Base-by-base conservation (phyloP, 1,139 yeast species). In the Magnusiomyces paraingens region DNA sequence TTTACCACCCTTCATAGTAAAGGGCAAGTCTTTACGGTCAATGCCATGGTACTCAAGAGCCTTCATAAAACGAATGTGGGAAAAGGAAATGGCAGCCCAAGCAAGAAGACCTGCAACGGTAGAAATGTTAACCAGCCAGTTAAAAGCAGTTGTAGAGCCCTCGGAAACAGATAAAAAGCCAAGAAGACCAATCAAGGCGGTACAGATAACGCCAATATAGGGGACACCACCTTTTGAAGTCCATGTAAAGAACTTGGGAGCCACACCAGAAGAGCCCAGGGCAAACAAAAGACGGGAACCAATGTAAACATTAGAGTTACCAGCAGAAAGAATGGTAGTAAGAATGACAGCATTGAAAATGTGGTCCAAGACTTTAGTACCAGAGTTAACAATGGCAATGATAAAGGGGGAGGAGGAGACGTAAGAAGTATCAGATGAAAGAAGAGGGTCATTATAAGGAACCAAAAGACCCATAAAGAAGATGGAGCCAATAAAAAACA, bases 81-180 rank as follows among this genome's bases (percentile, higher is more conserved):
- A 66, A 49, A 66, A 50, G 57, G 75, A 76, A 66, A 86, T 87
- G 74, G 54, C 79, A 74, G 70, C 79, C 83, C 70, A 83, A 68
- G 57, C 84, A 69, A 54, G 81, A 74, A 66, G 83, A 60, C 78
- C 70, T 11, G 83, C 81, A 11, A 81, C 78, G 6, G 86, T 83
- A 54, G 87, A 84, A 39, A 85, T 66, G 29, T 86, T 79, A 62
- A 83, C 79, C 57, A 83, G 73, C 89, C 89, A 83, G 14, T 78
- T 73, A 73, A 83, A 83, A 63, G 68, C 67, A 22, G 75, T 78
- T 58, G 78, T 82, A 67, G 84, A 81, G 59, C 83, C 81, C 26
- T 87, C 80, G 8, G 79, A 70, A 40, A 87, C 82, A 40, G 91
- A 90, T 58, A 85, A 73, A 73, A 81, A 87, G 59, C 86, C 80